Evolutionary conservation across 2,329 filamentous ascomycete species (phyloP), one percentile per base, ranked within the genome.

Genomic region (Fusarium sp.): DNA sequence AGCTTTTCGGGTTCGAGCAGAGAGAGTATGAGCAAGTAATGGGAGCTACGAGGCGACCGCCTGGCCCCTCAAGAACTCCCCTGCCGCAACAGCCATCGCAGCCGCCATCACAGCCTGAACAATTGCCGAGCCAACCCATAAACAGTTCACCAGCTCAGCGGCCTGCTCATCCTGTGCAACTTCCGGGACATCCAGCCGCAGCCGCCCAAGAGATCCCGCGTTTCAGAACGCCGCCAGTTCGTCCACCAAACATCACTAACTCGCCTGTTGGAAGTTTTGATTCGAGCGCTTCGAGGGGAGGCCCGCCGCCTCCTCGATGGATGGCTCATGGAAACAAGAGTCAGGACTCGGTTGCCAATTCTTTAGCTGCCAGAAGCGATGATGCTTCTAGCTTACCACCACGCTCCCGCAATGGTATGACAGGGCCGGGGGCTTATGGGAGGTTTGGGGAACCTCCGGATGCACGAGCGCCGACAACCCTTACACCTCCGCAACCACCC

Each of bases 1-100:
- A 93, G 68, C 87, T 99, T 61, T 86, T 90, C 65, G 96, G 96
- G 9, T 98, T 99, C 81, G 94, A 96, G 77, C 88, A 90, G 61
- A 90, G 89, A 70, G 95, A 98, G 84, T 86, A 93, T 70, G 94
- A 96, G 61, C 88, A 92, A 76, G 89, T 98, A 54, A 85, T 93
- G 37, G 93, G 93, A 50, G 86, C 87, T 58, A 86, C 86, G 57
- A 85, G 85, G 76, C 82, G 84, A 48, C 82, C 83, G 13, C 83
- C 70, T 66, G 67, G 67, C 65, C 41, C 65, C 50, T 45, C 76
- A 30, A 67, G 76, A 59, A 70, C 78, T 66, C 73, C 80, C 20
- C 78, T 81, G 14, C 78, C 82, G 30, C 71, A 71, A 35, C 71
- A 80, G 71, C 74, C 80, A 70, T 77, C 78, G 6, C 63, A 78